Percentiles rank a stretch among this genome's conserved stretches.
phyloP scores from a whole-genome alignment of 345 rosid species.

The Aurinia saxatilis region DNA sequence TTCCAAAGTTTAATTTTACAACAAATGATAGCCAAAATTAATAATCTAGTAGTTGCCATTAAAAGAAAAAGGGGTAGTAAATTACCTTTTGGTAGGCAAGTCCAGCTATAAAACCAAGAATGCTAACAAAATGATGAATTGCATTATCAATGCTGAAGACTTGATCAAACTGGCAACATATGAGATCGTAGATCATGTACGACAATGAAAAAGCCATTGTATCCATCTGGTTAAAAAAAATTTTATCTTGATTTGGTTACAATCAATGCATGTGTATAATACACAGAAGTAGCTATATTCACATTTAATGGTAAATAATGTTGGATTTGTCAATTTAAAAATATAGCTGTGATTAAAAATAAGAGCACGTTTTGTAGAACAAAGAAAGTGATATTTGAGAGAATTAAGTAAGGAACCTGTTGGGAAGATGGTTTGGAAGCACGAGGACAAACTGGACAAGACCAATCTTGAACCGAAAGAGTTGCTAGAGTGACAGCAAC shows the following conservation, averaged over 20 bases:
- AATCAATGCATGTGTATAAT: background rate
- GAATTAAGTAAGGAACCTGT: conserved; percentile 29
- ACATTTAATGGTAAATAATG: too few species aligned
- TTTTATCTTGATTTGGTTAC: background rate
- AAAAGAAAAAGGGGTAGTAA: background rate
- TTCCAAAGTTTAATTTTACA: conserved; percentile 5
- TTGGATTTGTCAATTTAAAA: too few species aligned
- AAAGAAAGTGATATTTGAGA: too few species aligned
- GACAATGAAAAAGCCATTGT: conserved; percentile 45
- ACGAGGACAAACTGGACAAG: conserved; percentile 62
- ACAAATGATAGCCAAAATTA: background rate
- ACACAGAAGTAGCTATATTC: background rate
- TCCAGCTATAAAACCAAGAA: conserved; percentile 63
- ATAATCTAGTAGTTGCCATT: background rate
- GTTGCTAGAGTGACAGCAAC: conserved; percentile 57
- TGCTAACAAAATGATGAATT: conserved; percentile 80
- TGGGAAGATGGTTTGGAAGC: conserved; percentile 51
- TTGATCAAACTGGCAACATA: conserved; percentile 50
- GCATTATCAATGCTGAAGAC: conserved; percentile 43
- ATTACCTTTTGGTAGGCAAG: conserved; percentile 53
- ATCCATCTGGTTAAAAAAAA: conserved; percentile 51
- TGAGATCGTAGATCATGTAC: conserved; percentile 66
- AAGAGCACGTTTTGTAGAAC: too few species aligned
- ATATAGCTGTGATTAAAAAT: too few species aligned
- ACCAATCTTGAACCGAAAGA: conserved; percentile 66